Evolutionary conservation across 768 basidiomycete genomes (phyloP), one percentile per base, ranked within the genome.

Genomic region (Pulveroboletus ravenelii): DNA sequence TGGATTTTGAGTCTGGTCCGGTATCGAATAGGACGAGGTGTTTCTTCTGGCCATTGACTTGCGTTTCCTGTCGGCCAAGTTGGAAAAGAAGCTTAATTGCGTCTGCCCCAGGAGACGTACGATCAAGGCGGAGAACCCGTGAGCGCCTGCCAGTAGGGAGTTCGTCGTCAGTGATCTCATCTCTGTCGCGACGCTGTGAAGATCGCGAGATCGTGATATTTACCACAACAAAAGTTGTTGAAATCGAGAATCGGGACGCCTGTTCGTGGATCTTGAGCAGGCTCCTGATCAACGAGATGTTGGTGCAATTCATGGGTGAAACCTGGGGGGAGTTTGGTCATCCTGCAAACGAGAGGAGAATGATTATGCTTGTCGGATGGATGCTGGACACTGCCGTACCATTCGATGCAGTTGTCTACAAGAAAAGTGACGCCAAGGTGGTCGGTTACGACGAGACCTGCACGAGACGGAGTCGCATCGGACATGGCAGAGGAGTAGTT

Each of bases 61-160:
- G 74, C 3, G 83, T 87, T 74, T 86, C 78, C 82, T 84, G 61
- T 34, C 18, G 25, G 25, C 14, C 3, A 14, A 29, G 38, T 6
- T 14, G 13, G 31, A 13, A 9, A 15, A 8, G 14, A 4, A 47
- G 2, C 3, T 25, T 15, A 10, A 39, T 25, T 15, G 13, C 7
- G 36, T 17, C 18, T 38, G 15, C 13, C 4, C 10, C 25, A 17
- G 10, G 10, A 18, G 12, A 60, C 78, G 59, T 64, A 89, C 89
- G 55, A 93, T 82, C 41, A 92, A 71, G 30, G 81, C 83, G n/a
- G 89, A 79, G 58, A 93, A 85, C 1, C 90, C 90, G 70, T 93
- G 90, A 2, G 89, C 89, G 5, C 88, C 88, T 84, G 47, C 12
- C 30, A 31, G 30, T 10, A 31, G 36, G 25, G 44, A 27, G 20